Percentiles rank a stretch among this genome's conserved stretches.
Evolutionary conservation across 2,329 filamentous ascomycete species (phyloP).

Genomic region (Pyrenophora teres): DNA sequence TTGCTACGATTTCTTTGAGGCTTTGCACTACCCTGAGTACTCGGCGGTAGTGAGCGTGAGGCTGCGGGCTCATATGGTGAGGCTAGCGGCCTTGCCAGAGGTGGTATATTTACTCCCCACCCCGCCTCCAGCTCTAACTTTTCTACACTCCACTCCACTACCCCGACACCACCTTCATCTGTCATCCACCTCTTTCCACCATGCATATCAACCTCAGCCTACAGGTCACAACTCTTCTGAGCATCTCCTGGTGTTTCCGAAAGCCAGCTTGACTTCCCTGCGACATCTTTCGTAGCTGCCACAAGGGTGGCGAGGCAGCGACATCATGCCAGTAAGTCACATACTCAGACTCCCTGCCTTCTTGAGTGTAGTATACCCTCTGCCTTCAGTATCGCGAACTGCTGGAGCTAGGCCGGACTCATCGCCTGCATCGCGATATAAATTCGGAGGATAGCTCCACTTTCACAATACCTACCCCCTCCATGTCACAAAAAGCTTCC

Average conservation of each 20-base stretch:
- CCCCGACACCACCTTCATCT: background rate
- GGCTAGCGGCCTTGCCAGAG: conserved; percentile 4
- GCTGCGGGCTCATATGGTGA: background rate
- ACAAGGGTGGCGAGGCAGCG: background rate
- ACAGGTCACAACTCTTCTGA: background rate
- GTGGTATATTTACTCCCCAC: conserved; percentile 5
- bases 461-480: no score
- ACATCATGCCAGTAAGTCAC: background rate
- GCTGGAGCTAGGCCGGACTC: no score
- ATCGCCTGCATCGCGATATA: no score
- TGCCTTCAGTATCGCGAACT: background rate
- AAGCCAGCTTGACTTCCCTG: background rate
- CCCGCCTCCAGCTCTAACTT: conserved; percentile 8
- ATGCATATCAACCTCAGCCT: background rate
- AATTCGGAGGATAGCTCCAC: no score
- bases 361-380: background rate
- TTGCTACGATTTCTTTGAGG: conserved; percentile 3
- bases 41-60: conserved; percentile 8
- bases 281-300: no score
- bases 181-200: background rate
- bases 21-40: conserved; percentile 1
- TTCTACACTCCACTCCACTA: conserved; percentile 8
- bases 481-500: no score
- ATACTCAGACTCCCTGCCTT: background rate
- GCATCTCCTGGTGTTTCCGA: background rate